Evolutionary conservation across 2,329 filamentous ascomycete genomes (phyloP).

Genomic region (Paecilomyces formosus): DNA sequence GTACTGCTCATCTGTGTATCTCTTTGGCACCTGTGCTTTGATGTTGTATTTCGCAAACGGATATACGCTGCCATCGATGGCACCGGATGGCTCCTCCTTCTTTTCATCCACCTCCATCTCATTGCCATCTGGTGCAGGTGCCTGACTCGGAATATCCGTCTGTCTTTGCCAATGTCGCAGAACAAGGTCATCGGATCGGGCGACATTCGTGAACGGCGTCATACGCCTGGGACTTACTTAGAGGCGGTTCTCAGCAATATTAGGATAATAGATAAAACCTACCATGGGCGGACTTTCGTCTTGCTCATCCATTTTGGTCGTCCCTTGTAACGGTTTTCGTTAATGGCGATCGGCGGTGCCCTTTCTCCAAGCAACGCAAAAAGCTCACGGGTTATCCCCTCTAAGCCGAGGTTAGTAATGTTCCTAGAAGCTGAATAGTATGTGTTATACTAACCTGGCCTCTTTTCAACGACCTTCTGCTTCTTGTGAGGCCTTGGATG

Average conservation of each 20-base stretch:
- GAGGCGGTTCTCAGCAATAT: conserved; percentile 46
- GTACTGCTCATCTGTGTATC: conserved; percentile 83
- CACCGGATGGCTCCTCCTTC: conserved; percentile 26
- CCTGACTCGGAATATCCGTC: conserved; percentile 36
- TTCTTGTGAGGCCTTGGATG: conserved; percentile 61
- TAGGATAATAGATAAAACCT: conserved; percentile 46
- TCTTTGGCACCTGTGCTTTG: conserved; percentile 62
- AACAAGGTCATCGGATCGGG: conserved; percentile 62
- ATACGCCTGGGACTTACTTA: conserved; percentile 52
- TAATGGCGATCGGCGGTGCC: conserved; percentile 46
- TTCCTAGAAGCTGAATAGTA: conserved; percentile 1
- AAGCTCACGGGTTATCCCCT: conserved; percentile 45
- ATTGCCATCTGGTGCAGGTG: conserved; percentile 27
- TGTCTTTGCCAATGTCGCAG: conserved; percentile 76
- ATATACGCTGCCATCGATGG: conserved; percentile 33
- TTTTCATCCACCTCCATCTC: conserved; percentile 32
- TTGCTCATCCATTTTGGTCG: conserved; percentile 41
- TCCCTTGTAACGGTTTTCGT: conserved; percentile 46
- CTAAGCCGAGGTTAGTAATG: conserved; percentile 16
- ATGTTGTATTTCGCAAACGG: conserved; percentile 84
- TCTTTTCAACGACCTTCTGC: conserved; percentile 57
- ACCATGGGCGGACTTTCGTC: conserved; percentile 37
- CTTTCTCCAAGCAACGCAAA: conserved; percentile 45
- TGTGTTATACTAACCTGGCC: conserved; percentile 40
- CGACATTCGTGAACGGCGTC: conserved; percentile 67